Evolutionary conservation across 345 rosid genomes (phyloP), one percentile per base, ranked within the genome.

Genomic region (Salix brachista): DNA sequence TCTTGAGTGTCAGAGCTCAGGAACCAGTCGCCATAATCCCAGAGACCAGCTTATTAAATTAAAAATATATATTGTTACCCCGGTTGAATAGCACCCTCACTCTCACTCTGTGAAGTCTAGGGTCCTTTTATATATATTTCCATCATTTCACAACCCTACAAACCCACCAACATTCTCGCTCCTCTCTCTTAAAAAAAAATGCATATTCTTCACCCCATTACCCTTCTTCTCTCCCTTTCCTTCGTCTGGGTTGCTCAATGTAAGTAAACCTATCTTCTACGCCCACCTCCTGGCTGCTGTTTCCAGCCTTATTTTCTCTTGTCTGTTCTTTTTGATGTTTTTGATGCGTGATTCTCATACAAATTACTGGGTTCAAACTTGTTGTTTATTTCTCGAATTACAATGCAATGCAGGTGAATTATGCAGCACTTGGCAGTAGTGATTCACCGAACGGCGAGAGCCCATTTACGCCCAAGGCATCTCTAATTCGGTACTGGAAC

Each of bases 401-500:
- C 61, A 54, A 54, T n/a, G 60, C 74, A 82, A 79, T 79, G 85
- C 78, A 82, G 85, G 80, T 69, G 23, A 3, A 8, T 68, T 67
- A 10, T 56, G 28, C 62, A n/a, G 62, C 62, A 3, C 28, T 21
- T 0, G 80, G 32, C 23, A 26, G 11, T 39, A 7, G 76, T 7
- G 66, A 9, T n/a, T 10, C 66, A 8, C 60, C 80, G 10, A 62
- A 68, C 61, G 85, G 79, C 11, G 81, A 85, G 61, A 89, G 86
- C 74, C 99, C 99, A 13, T 88, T 95, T 67, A 87, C 97, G 1
- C 97, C 99, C 0, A 93, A 86, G 72, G 93, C 96, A 0, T 88
- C 86, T 14, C 77, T 95, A 36, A 80, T 89, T 73, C 97, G 99
- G 73, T 90, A 93, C 88, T 95, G 98, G 99, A 90, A 90, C 83